Evolutionary conservation across 805 yeast genomes (phyloP).

Genomic region (Saturnispora sanitii): DNA sequence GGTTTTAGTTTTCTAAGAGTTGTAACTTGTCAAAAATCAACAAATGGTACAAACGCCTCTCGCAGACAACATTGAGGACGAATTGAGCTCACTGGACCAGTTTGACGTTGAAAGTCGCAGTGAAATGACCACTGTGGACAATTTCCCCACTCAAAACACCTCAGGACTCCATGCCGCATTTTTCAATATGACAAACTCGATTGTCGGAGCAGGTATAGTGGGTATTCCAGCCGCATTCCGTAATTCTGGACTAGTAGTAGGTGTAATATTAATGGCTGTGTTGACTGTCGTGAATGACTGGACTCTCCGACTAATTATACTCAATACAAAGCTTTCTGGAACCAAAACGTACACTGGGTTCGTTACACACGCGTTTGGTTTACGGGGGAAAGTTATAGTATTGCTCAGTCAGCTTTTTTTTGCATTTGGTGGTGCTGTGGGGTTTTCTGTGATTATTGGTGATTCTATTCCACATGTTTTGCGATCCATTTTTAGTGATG

Average conservation of each 20-base stretch:
- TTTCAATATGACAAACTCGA: constrained; percentile 95
- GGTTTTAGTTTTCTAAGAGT: too few species aligned
- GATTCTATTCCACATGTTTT: constrained; percentile 91
- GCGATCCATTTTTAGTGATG: constrained; percentile 47
- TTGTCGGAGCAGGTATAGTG: constrained; percentile 90
- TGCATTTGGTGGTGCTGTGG: constrained; percentile 92
- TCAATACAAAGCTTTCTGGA: constrained; percentile 71
- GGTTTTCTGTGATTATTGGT: constrained; percentile 89
- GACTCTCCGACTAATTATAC: constrained; percentile 71
- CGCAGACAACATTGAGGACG: too few species aligned
- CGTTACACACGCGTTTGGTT: constrained; percentile 71
- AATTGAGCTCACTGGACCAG: neutral
- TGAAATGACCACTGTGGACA: neutral
- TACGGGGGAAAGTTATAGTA: constrained; percentile 54
- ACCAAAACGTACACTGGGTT: constrained; percentile 77
- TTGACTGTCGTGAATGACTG: constrained; percentile 76
- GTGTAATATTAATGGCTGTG: constrained; percentile 47
- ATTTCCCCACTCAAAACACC: too few species aligned
- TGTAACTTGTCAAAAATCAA: too few species aligned
- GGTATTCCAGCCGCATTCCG: constrained; percentile 87
- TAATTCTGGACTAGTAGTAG: constrained; percentile 72
- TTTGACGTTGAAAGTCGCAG: neutral
- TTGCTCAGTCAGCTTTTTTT: constrained; percentile 74
- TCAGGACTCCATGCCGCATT: constrained; percentile 77
- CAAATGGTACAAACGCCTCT: too few species aligned